Evolutionary conservation across 2,329 filamentous ascomycete species (phyloP), one percentile per base, ranked within the genome.

Genomic region (Stemphylium beticola): DNA sequence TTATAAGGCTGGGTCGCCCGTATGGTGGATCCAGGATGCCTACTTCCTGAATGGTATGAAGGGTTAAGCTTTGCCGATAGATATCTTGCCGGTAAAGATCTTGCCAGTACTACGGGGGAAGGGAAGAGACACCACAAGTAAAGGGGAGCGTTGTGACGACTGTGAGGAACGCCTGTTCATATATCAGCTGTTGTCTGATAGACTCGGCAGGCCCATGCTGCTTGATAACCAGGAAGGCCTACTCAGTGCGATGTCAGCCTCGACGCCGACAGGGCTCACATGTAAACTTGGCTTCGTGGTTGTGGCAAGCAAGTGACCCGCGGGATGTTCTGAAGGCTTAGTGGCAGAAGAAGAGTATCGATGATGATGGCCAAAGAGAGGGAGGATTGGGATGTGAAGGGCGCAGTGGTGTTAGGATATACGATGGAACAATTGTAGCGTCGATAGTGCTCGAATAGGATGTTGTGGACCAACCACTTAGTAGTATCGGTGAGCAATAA

Each of bases 61-160:
- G 34, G 15, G n/a, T 24, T 42, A 33, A 29, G 9, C 32, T 20
- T 17, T 41, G 37, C 18, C 24, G 57, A 20, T 20, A 34, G 18
- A 26, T 29, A 39, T 49, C 38, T 42, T 51, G 37, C 18, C 24
- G 57, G 22, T 18, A 37, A 20, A 26, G 33, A 36, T 49, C 41
- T 45, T 51, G 37, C 41, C 34, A 37, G 36, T 49, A 50, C 48
- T 49, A 36, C 41, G 45, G 53, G 38, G 55, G 45, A 15, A 53
- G 47, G 39, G 50, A 49, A 22, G 53, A 61, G 38, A 53, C 33
- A 24, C 37, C 57, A 36, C 55, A 60, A 31, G 41, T 46, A 15
- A 55, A 42, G 11, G 54, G 32, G 48, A 59, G 54, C 58, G 61
- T 59, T 46, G 32, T 62, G 56, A 33, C 40, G 55, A 53, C 52